Evolutionary conservation across 345 rosid species (phyloP), one percentile per base, ranked within the genome.

Genomic region (Physaria fendleri): DNA sequence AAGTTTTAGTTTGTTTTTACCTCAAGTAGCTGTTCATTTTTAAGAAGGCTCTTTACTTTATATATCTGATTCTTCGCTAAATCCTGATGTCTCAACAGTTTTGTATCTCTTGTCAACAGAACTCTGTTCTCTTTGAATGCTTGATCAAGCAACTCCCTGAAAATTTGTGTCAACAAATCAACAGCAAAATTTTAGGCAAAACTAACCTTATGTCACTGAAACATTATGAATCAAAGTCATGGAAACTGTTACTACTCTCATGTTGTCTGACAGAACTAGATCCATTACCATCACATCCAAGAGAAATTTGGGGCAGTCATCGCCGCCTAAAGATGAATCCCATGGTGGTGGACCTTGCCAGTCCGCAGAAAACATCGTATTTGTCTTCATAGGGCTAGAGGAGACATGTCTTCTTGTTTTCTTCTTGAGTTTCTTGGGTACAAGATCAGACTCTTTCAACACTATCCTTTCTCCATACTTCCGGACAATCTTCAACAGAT

Each of bases 11-110:
- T 24, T 23, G 8, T 25, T 35, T 62, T 55, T 72, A 91, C 96
- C 98, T 91, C 98, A 59, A 85, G 86, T 52, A 92, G 72, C 76
- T 92, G 98, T 66, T 92, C 88, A 23, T 88, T 88, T 78, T 92
- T 92, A 41, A 88, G 74, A 71, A 88, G 90, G 73, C 77, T 84
- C 66, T 82, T 88, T 71, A 88, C 82, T 67, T 81, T 62, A 55
- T 88, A 88, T 66, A 86, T 81, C 58, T 92, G 96, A 73, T 88
- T 82, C 60, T 71, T 78, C 24, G 78, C 76, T 80, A 84, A 71
- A 62, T 88, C 84, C 60, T 84, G 90, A 39, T 85, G 85, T 74
- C 85, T 88, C 71, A 85, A 69, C 59, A 92, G 64, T 69, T 92
- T 88, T 30, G 92, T 90, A 75, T 92, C 98, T 69, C 96, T 76